Evolutionary conservation across 2,329 filamentous ascomycete genomes (phyloP), one percentile per base, ranked within the genome.

Genomic region (Aspergillus felis): DNA sequence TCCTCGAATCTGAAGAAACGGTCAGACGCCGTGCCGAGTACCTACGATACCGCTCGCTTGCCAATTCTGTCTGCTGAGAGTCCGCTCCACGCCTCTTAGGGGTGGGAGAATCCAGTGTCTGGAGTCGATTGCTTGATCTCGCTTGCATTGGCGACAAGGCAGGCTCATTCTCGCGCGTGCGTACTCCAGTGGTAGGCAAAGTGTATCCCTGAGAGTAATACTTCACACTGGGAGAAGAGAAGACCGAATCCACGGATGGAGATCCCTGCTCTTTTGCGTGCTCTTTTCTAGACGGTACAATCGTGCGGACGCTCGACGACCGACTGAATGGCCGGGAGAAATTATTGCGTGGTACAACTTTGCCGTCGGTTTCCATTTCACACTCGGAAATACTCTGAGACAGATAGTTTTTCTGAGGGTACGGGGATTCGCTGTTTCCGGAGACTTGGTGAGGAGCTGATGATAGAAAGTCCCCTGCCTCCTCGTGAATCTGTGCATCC

Each of bases 241-340:
- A 56, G 22, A 49, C 51, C 5, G 54, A 41, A 25, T 57, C 35
- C 5, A 42, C 50, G 14, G 53, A 54, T 38, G 59, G 32, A 8
- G 51, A n/a, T 22, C 42, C 20, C 24, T 53, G 58, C 6, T 59
- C 32, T 47, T 60, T 62, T 32, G 57, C 63, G 0, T 53, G 52
- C 29, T 59, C 29, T 46, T 60, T 63, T 38, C 57, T 64, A 0
- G 54, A 52, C 28, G 60, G 56, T 7, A 64, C 24, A 14, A 66
- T 60, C 1, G 66, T 69, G 9, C 64, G 63, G 9, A 65, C 56
- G 57, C 67, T 73, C 1, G 72, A 72, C 35, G 71, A 66, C 29
- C 69, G 70, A 57, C 66, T 68, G 50, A 75, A 71, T 0, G 73
- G 73, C 17, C 73, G 68, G 7, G 73, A 75, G 55, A 74, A 76